These are phyloP conservation scores for Eimeria falciformis DNA, from an alignment of 169 alveolate genomes.

Conservation along the genomic window DNA sequence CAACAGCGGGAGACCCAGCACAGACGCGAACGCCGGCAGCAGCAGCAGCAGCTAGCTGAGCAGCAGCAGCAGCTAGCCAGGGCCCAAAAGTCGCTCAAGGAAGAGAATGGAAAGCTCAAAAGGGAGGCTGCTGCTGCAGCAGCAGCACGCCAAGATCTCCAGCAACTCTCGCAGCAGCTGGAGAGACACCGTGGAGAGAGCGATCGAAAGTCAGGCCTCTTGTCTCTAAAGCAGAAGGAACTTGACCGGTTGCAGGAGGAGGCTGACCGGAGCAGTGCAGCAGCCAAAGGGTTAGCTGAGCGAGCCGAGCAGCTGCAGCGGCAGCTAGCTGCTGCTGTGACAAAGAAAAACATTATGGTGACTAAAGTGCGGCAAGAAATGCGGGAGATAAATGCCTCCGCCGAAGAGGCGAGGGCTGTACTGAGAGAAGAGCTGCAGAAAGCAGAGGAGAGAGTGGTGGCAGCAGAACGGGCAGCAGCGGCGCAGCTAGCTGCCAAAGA, in stretches of 20 bases:
- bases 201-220: slow-evolving; percentile 1
- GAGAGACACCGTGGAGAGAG: slow-evolving; percentile 40
- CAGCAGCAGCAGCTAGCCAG: not conserved
- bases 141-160: slow-evolving; percentile 41
- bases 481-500: slow-evolving; percentile 52
- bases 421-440: slow-evolving; percentile 14
- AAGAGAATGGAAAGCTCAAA: not conserved
- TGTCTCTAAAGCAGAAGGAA: not conserved
- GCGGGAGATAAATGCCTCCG: slow-evolving; percentile 27
- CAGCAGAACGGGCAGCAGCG: slow-evolving; percentile 50
- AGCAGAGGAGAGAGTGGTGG: slow-evolving; percentile 48
- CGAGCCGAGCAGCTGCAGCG: slow-evolving; percentile 54
- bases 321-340: slow-evolving; percentile 66
- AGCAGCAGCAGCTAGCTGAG: slow-evolving; percentile 32
- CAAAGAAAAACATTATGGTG: slow-evolving; percentile 42
- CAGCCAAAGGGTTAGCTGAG: slow-evolving; percentile 5
- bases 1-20: not conserved
- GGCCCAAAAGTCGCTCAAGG: not conserved
- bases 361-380: slow-evolving; percentile 35
- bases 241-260: slow-evolving; percentile 5
- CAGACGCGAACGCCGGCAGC: slow-evolving; percentile 10
- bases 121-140: slow-evolving; percentile 36
- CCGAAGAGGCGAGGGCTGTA: slow-evolving; percentile 53
- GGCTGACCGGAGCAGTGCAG: slow-evolving; percentile 14
- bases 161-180: slow-evolving; percentile 29